Evolutionary conservation across 495 filamentous ascomycete species (phyloP).

Genomic region (Penicillium tannophilum): DNA sequence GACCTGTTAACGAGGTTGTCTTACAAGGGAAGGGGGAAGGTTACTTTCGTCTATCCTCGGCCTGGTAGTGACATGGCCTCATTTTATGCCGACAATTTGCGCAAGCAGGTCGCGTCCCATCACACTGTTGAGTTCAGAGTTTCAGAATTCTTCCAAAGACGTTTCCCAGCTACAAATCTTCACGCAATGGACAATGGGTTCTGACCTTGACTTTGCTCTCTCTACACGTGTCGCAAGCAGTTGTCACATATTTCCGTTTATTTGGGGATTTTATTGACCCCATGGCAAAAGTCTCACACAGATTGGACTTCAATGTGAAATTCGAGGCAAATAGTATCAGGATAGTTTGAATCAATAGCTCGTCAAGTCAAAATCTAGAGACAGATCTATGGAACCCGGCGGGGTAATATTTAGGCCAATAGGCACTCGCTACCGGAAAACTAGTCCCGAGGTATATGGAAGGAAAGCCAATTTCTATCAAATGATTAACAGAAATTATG

Average conservation of each 20-base stretch:
- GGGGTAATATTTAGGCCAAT: not conserved
- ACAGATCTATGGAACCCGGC: not conserved
- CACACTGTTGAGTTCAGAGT: constrained; percentile 11
- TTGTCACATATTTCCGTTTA: constrained; percentile 16
- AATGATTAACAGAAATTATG: not conserved
- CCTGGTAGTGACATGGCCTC: constrained; percentile 9
- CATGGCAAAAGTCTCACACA: not conserved
- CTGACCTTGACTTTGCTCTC: constrained; percentile 18
- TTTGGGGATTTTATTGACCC: not conserved
- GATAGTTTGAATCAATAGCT: not conserved
- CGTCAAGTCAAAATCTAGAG: not conserved
- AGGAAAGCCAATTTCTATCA: not conserved
- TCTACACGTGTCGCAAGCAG: constrained; percentile 15
- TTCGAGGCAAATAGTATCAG: not conserved
- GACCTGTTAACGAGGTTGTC: not conserved
- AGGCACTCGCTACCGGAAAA: not conserved
- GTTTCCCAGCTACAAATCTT: not conserved
- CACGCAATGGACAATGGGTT: constrained; percentile 10
- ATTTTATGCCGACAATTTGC: constrained; percentile 16
- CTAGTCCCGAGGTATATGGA: not conserved
- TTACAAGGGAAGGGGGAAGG: not conserved
- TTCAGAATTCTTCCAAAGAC: not conserved
- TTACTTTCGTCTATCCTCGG: constrained; percentile 13
- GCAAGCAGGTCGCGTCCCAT: constrained; percentile 12
- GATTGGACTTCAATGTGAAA: not conserved